Base-by-base conservation (phyloP, 2,329 filamentous ascomycete genomes). In the Apiospora marii region DNA sequence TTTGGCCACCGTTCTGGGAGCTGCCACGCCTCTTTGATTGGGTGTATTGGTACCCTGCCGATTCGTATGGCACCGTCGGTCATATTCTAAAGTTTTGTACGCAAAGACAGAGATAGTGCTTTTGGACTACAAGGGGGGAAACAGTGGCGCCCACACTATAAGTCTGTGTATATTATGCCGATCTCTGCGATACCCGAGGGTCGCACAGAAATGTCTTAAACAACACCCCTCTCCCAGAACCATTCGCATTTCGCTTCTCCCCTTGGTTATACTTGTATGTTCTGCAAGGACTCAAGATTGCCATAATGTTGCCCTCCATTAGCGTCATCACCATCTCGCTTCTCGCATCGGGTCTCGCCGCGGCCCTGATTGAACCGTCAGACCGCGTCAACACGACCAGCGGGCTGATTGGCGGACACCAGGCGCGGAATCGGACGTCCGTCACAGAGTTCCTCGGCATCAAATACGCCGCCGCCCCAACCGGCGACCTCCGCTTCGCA, bases 371-470 rank as follows among this genome's bases (percentile, higher is more conserved):
- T n/a, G 67, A 22, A 6, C 34, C 67, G 2, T 49, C 68, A 14
- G 30, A 13, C 22, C 68, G 30, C n/a, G 67, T 73, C 19, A 44
- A 70, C 13, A 73, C 72, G n/a, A 71, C 72, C 46, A 71, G 67
- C 48, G 72, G 72, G 3, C 44, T 70, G 46, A 58, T 73, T 34
- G 24, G 14, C 34, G 72, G 72, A 16, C 70, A 71, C 16, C 14
- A 13, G 8, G 70, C 70, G 13, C 16, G 67, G 12, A 72, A 71
- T 24, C 37, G 46, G 37, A 58, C 72, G 0, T 30, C 27, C n/a
- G 70, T 72, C 19, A 44, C 46, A 16, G 70, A 73, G 37, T 73
- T 71, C 22, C 41, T 73, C 37, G 72, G 72, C 41, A 73, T 73
- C 51, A 67, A 67, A 19, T 73, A 73, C 5, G 72, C 69, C 1